Evolutionary conservation across 768 basidiomycete species (phyloP).

Genomic region (Mrakia gelida): DNA sequence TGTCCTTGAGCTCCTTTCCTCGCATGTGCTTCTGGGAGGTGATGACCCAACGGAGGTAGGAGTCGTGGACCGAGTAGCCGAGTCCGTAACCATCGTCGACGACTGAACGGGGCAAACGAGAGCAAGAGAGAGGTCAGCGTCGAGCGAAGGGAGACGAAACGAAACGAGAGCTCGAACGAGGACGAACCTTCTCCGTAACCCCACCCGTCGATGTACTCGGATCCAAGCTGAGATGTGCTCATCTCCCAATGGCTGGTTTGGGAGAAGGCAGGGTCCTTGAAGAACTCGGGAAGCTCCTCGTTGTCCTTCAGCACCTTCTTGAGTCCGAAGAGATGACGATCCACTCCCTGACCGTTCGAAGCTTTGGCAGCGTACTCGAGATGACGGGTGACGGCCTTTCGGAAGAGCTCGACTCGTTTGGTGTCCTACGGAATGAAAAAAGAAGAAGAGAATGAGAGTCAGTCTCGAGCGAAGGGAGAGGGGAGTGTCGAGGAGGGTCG

Average conservation of each 20-base stretch:
- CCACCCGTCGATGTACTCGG: constrained; percentile 83
- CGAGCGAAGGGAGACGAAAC: neutral
- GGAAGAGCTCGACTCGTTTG: constrained; percentile 64
- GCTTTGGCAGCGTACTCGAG: constrained; percentile 84
- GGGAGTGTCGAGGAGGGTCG: neutral
- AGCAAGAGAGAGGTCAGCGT: constrained; percentile 7
- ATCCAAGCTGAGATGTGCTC: constrained; percentile 81
- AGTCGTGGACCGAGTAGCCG: constrained; percentile 66
- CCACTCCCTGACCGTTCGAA: constrained; percentile 89
- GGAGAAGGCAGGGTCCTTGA: constrained; percentile 64
- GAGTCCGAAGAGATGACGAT: constrained; percentile 90
- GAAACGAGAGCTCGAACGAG: neutral
- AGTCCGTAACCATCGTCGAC: constrained; percentile 89
- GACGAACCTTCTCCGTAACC: constrained; percentile 86
- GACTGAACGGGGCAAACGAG: constrained; percentile 51
- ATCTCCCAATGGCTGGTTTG: constrained; percentile 85
- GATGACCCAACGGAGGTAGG: constrained; percentile 33
- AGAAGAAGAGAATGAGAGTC: neutral
- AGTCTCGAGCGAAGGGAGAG: neutral
- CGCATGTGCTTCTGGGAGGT: constrained; percentile 51
- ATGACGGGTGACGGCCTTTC: constrained; percentile 72
- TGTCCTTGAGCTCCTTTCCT: constrained; percentile 63
- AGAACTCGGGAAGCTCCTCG: constrained; percentile 68
- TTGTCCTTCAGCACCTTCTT: constrained; percentile 72
- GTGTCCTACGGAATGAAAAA: constrained; percentile 47